phyloP scores from a whole-genome alignment of 2,329 filamentous ascomycete species.

The Penicillium freii region DNA sequence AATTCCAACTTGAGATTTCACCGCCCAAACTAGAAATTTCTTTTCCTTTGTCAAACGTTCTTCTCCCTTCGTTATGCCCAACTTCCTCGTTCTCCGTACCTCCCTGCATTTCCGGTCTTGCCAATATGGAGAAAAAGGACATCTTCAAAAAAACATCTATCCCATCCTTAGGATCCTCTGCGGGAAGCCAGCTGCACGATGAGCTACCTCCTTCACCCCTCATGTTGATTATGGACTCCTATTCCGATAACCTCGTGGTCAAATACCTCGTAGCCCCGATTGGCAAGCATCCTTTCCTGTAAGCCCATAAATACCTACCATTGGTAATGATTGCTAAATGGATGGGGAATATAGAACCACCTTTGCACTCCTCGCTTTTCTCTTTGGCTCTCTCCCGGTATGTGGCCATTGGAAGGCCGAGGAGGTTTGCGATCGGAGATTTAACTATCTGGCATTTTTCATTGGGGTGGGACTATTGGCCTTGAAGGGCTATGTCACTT shows the following conservation, averaged over 20 bases:
- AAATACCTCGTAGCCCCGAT: not conserved
- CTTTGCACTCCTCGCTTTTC: not conserved
- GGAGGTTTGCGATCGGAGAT: not conserved
- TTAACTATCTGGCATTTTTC: not conserved
- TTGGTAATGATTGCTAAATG: not conserved
- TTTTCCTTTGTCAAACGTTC: not conserved
- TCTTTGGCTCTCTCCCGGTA: not conserved
- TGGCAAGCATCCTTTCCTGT: not conserved
- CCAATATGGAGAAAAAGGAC: not conserved
- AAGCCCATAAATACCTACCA: not conserved
- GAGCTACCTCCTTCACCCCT: not conserved
- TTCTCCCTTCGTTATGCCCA: not conserved
- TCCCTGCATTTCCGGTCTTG: not conserved
- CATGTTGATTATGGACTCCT: not conserved
- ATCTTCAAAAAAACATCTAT: not conserved
- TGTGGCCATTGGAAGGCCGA: not conserved
- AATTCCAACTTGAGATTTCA: not conserved
- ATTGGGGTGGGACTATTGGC: not conserved
- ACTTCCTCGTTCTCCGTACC: not conserved
- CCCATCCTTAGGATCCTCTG: not conserved
- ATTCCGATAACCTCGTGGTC: not conserved
- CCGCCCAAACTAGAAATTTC: not conserved
- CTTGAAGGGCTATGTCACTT: not conserved
- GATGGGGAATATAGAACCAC: not conserved
- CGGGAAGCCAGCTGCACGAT: not conserved